phyloP scores from a whole-genome alignment of 2,329 filamentous ascomycete species.

The Fusarium sp. region DNA sequence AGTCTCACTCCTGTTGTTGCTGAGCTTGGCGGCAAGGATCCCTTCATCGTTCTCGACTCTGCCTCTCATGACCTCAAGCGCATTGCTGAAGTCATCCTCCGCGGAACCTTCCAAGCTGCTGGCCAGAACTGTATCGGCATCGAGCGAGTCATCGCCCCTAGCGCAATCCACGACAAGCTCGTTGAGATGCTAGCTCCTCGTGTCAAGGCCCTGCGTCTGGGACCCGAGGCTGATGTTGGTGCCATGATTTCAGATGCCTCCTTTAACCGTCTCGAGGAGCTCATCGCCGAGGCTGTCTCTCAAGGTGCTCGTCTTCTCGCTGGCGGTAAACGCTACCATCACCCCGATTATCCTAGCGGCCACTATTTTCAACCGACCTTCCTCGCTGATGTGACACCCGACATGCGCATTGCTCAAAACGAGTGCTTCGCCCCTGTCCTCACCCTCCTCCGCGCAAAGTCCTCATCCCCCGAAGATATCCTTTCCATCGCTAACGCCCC shows the following conservation, averaged over 20 bases:
- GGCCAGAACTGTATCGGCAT: conserved; percentile 99
- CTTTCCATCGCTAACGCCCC: conserved; percentile 86
- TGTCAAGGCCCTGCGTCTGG: conserved; percentile 79
- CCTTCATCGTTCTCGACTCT: conserved; percentile 88
- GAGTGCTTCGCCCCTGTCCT: conserved; percentile 96
- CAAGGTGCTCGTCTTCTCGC: conserved; percentile 83
- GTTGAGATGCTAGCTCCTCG: conserved; percentile 76
- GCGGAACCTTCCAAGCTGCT: conserved; percentile 92
- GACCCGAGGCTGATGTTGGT: conserved; percentile 83
- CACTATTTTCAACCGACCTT: conserved; percentile 95
- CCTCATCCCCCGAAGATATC: conserved; percentile 69
- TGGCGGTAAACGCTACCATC: conserved; percentile 77
- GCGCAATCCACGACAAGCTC: conserved; percentile 79
- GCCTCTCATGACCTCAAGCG: conserved; percentile 72
- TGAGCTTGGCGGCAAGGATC: conserved; percentile 95
- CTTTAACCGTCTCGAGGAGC: conserved; percentile 79
- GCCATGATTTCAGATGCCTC: conserved; percentile 85
- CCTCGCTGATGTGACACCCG: conserved; percentile 84
- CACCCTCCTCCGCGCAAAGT: conserved; percentile 79
- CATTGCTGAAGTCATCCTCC: conserved; percentile 84
- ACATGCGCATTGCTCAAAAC: conserved; percentile 87
- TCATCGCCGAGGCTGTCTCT: conserved; percentile 81
- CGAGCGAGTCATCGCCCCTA: conserved; percentile 87
- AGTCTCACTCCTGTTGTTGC: conserved; percentile 87
- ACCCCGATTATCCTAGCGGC: conserved; percentile 79